Evolutionary conservation across 1,284 basidiomycete genomes (phyloP), one percentile per base, ranked within the genome.

Genomic region (Trichosporon faecale): DNA sequence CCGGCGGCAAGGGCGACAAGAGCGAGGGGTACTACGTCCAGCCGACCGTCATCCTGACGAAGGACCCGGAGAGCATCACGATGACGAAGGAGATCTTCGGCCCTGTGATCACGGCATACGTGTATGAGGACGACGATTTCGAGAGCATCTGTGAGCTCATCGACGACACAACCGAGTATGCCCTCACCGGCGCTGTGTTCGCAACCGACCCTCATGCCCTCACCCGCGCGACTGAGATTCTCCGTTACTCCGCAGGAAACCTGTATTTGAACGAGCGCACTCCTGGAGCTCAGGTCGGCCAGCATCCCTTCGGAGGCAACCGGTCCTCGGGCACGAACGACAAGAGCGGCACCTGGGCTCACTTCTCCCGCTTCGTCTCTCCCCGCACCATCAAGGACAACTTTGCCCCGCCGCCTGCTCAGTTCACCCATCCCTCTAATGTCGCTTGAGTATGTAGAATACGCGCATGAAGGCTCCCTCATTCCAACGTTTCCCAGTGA

Each of bases 31-130:
- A 90, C 88, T 99, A 91, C 82, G 86, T 99, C 76, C 89, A 96
- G 83, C 96, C 96, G 3, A 99, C 97, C 12, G 90, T 98, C 70
- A 96, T 99, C 79, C 85, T 94, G 75, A 97, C 92, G 77, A 92
- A 92, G 83, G 93, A 99, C 82, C 95, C 96, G 66, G 89, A 89
- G 77, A 92, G 90, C 5, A 85, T 97, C 66, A 97, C 95, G 9
- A 94, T 99, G 89, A 88, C 88, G 35, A 93, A 98, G 78, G 96
- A 99, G 85, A 93, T 99, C 79, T 98, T 99, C 77, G 97, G 97
- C 3, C 97, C 97, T 40, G 95, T 99, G 66, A 82, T 98, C 72
- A 98, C 96, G 46, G 93, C 91, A 70, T 97, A 89, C 84, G 88
- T 92, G 66, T 97, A 89, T 83, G 90, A 95, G 21, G 97, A 91